Evolutionary conservation across 2,329 filamentous ascomycete species (phyloP).

Genomic region (Botryosphaeria dothidea): DNA sequence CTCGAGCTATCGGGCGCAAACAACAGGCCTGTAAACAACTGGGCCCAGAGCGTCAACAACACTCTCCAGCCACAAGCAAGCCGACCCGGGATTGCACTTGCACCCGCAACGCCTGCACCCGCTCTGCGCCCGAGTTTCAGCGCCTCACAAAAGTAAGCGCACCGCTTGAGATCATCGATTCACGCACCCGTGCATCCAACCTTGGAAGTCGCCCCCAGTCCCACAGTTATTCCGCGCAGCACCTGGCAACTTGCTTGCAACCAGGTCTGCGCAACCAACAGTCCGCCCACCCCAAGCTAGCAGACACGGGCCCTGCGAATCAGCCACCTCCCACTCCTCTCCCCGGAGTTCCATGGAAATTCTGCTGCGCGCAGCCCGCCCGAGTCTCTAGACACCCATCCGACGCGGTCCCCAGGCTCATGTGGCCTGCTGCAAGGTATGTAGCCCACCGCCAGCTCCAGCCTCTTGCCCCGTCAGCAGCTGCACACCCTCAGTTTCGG

Average conservation of each 20-base stretch:
- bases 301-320: not conserved
- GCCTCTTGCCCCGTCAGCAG: slow-evolving; percentile 11
- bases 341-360: not conserved
- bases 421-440: slow-evolving; percentile 18
- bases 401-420: slow-evolving; percentile 12
- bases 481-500: not conserved
- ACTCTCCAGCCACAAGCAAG: not conserved
- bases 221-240: not conserved
- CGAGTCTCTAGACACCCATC: not conserved
- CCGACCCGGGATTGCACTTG: not conserved
- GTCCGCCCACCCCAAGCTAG: not conserved
- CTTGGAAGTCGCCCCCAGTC: not conserved
- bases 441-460: slow-evolving; percentile 13
- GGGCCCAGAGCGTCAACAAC: slow-evolving; percentile 7
- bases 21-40: not conserved
- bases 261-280: not conserved
- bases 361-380: not conserved
- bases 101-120: not conserved
- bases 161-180: slow-evolving; percentile 1
- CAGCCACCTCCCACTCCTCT: not conserved
- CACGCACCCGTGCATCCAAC: not conserved
- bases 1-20: slow-evolving; percentile 11
- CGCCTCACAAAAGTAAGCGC: not conserved
- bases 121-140: not conserved
- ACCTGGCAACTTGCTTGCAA: not conserved